phyloP scores from a whole-genome alignment of 176 grass and related monocot species.

The Oropetium thomaeum region DNA sequence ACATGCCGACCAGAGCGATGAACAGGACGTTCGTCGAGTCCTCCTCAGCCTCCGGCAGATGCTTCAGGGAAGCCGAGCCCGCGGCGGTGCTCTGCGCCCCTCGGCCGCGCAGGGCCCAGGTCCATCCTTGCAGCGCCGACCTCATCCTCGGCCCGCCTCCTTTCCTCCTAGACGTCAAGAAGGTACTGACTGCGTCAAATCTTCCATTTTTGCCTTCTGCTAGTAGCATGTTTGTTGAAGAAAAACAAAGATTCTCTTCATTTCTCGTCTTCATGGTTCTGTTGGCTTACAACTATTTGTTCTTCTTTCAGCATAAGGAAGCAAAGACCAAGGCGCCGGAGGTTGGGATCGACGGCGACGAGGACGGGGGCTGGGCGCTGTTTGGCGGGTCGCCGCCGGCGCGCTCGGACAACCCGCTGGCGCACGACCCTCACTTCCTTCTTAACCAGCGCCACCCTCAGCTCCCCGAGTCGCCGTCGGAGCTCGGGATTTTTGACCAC shows the following conservation, averaged over 20 bases:
- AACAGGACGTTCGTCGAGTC: slow-evolving; percentile 27
- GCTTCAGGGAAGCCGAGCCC: slow-evolving; percentile 24
- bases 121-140: slow-evolving; percentile 46
- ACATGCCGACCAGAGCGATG: slow-evolving; percentile 36
- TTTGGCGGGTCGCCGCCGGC: slow-evolving; percentile 69
- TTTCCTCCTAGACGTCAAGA: slow-evolving; percentile 28
- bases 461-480: background rate
- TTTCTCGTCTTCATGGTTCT: background rate
- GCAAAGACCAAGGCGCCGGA: background rate
- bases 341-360: background rate
- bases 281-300: background rate
- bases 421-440: slow-evolving; percentile 64
- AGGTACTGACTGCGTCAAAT: slow-evolving; percentile 11
- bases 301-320: slow-evolving; percentile 18
- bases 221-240: too few species aligned
- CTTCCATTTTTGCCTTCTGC: background rate
- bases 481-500: slow-evolving; percentile 57
- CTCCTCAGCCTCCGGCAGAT: slow-evolving; percentile 21
- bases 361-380: slow-evolving; percentile 15
- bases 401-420: slow-evolving; percentile 64
- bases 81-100: slow-evolving; percentile 54
- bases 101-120: slow-evolving; percentile 30
- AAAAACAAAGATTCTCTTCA: too few species aligned
- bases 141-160: slow-evolving; percentile 48
- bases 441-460: slow-evolving; percentile 45